phyloP scores from a whole-genome alignment of 2,329 filamentous ascomycete species.

The Sclerotinia subarctica region DNA sequence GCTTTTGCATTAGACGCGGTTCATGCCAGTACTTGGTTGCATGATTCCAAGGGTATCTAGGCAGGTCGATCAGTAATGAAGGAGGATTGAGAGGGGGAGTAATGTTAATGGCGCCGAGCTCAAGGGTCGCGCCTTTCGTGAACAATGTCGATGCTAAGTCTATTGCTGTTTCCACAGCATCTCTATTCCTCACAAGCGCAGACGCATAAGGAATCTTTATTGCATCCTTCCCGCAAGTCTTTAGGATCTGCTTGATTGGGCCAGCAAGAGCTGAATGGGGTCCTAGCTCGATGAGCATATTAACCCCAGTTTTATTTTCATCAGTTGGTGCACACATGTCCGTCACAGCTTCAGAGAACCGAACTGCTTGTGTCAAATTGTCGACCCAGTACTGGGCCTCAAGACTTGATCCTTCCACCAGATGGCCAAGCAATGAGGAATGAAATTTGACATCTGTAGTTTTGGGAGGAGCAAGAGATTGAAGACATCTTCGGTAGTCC shows the following conservation, averaged over 20 bases:
- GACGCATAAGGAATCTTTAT: conserved; percentile 38
- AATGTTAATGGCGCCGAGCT: conserved; percentile 50
- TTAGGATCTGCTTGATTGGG: conserved; percentile 35
- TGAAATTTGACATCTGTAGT: conserved; percentile 39
- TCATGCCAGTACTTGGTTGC: conserved; percentile 51
- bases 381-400: conserved; percentile 44
- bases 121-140: conserved; percentile 35
- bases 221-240: conserved; percentile 43
- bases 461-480: conserved; percentile 11
- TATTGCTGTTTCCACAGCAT: conserved; percentile 26
- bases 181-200: conserved; percentile 22
- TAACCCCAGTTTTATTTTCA: conserved; percentile 27
- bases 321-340: conserved; percentile 28
- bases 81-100: conserved; percentile 35
- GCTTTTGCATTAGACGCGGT: conserved; percentile 46
- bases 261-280: conserved; percentile 30
- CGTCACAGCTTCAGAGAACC: conserved; percentile 43
- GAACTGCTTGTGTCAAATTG: conserved; percentile 46
- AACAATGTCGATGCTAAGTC: conserved; percentile 26
- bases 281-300: conserved; percentile 28
- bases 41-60: conserved; percentile 54
- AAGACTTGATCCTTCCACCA: conserved; percentile 30
- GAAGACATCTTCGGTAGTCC: conserved; percentile 17
- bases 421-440: conserved; percentile 43
- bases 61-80: conserved; percentile 40